Base-by-base conservation (phyloP, 495 filamentous ascomycete genomes). In the Penicillium goetzii region DNA sequence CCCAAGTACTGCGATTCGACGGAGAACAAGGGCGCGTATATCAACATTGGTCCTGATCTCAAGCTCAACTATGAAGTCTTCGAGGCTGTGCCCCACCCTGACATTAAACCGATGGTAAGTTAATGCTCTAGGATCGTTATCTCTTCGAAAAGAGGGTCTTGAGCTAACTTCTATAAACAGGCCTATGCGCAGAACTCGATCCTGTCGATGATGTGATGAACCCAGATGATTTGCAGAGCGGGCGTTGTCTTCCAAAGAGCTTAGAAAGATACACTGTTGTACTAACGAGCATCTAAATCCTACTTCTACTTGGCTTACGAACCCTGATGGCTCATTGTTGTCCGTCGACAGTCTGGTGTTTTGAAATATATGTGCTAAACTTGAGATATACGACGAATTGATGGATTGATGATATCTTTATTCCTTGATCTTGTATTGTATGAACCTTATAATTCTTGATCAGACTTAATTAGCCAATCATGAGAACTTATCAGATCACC, bases 1-100 rank as follows among this genome's bases (percentile, higher is more conserved):
- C 95, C 95, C 32, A 96, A 89, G 75, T 99, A 99, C 75, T 98
- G 96, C 80, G 95, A 99, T 72, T 89, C 90, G 66, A 97, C 95
- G 1, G 93, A 97, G 75, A 99, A 99, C 78, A 96, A 93, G 81
- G 95, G 95, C 58, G 95, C 95, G 5, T 99, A 95, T 74, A 99
- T 99, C 84, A 98, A 98, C 78, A 90, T 99, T 69, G 91, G 92
- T 4, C 86, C 92, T 9, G 91, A 97, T 45, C 90, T 93, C 71
- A 96, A 97, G 81, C 89, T 98, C 52, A 80, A 90, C 25, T 98
- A 90, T 76, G 85, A 92, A 66, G 87, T 96, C 71, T 99, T 98
- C 66, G 93, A 97, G 68, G 96, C 96, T 4, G 96, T 98, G 36
- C 92, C 93, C 58, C 95, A 99, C 81, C 95, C 95, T 8, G 85